Evolutionary conservation across 768 basidiomycete genomes (phyloP), one percentile per base, ranked within the genome.

Genomic region (Leccinum subgranulosum): DNA sequence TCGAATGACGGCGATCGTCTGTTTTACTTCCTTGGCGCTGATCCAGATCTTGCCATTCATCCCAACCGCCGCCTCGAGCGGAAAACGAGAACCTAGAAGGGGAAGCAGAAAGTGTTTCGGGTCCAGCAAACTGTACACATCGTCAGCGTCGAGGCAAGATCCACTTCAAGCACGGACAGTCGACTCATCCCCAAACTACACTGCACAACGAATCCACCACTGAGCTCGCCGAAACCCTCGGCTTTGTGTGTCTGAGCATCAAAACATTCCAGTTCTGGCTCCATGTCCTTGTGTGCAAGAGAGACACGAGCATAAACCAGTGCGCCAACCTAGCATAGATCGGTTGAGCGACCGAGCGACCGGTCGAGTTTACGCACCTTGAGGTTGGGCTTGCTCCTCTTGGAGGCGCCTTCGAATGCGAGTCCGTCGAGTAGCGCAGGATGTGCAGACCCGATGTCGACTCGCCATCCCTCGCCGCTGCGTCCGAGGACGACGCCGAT

Each of bases 241-340:
- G 94, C 77, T 73, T 97, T 98, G 61, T 85, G 87, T 25, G 92
- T 93, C 64, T 94, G 89, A 2, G 93, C 91, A 67, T 98, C 92
- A 65, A 97, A 92, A 70, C 97, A 99, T 69, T 97, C 94, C 9
- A 99, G 77, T 68, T 99, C 97, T 1, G 97, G 95, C 54, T 99
- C 97, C 91, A 98, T 95, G 71, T 98, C 95, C 66, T 94, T 91
- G 67, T 95, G 93, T 6, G 97, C 94, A 21, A 96, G 77, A 14
- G 94, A 94, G 29, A 99, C 87, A 25, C 95, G 84, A 0, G 94
- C 94, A 70, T 96, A 98, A 1, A 99, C 82, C 31, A 98, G 74
- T 4, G 88, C 84, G 28, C 96, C 96, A 48, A 98, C 86, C 96
- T 98, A 62, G 12, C 49, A 21, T 47, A 23, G 58, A 57, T 56